phyloP scores from a whole-genome alignment of 2,329 filamentous ascomycete species.

The Trichoderma pleuroti region DNA sequence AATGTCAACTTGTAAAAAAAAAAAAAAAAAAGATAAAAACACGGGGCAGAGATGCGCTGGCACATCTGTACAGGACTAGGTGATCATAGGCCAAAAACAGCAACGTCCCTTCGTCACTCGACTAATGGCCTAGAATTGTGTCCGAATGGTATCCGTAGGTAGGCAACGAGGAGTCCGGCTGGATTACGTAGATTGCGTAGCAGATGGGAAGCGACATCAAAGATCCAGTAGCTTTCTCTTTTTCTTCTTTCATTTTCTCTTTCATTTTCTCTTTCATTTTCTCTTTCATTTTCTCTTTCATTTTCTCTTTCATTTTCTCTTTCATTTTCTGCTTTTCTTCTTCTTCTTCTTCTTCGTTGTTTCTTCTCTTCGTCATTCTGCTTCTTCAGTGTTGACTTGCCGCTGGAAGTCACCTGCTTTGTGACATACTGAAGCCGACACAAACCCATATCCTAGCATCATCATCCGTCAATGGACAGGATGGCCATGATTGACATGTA shows the following conservation, averaged over 20 bases:
- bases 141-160: neutral
- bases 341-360: neutral
- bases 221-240: neutral
- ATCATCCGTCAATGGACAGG: neutral
- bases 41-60: neutral
- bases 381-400: neutral
- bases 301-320: neutral
- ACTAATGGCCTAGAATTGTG: neutral
- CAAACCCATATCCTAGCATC: neutral
- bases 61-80: neutral
- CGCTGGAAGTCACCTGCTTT: neutral
- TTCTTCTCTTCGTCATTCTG: neutral
- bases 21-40: neutral
- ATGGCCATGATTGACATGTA: neutral
- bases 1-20: neutral
- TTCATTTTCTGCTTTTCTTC: neutral
- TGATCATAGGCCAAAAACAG: neutral
- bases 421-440: neutral
- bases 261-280: neutral
- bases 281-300: neutral
- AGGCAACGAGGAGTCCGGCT: neutral
- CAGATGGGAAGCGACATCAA: neutral
- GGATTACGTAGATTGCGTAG: slow-evolving; percentile 3
- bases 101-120: neutral
- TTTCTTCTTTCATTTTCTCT: neutral